Percentiles rank a stretch among this genome's conserved stretches.
Evolutionary conservation across 495 filamentous ascomycete genomes (phyloP).

Genomic region (Aspergillus nanangensis): DNA sequence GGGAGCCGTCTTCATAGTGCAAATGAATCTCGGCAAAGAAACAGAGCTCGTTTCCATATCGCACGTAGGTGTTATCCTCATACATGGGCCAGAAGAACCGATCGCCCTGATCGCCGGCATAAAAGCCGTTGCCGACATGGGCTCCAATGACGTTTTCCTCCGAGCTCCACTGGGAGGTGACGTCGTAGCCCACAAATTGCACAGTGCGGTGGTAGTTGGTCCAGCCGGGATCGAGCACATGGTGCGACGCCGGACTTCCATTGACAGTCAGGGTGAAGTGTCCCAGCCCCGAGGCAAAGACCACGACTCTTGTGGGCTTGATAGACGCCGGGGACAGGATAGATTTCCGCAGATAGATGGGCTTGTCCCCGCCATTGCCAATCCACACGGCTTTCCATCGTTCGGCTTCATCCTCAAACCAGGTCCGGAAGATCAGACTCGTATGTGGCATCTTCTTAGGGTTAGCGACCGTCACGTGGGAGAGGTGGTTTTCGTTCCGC

Average conservation of each 20-base stretch:
- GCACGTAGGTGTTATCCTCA: conserved; percentile 27
- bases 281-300: conserved; percentile 24
- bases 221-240: conserved; percentile 26
- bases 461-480: no score
- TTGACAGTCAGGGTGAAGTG: conserved; percentile 27
- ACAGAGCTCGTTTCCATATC: conserved; percentile 27
- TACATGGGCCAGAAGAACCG: conserved; percentile 32
- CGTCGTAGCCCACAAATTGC: conserved; percentile 24
- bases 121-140: conserved; percentile 27
- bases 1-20: conserved; percentile 17
- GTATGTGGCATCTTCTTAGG: conserved; percentile 27
- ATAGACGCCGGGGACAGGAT: conserved; percentile 7
- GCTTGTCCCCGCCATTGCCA: conserved; percentile 26
- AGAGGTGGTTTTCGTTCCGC: no score
- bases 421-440: conserved; percentile 25
- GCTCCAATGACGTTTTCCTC: conserved; percentile 22
- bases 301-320: conserved; percentile 11
- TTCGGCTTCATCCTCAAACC: conserved; percentile 23
- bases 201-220: conserved; percentile 25
- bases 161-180: conserved; percentile 10
- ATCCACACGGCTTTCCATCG: conserved; percentile 30
- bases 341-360: conserved; percentile 24
- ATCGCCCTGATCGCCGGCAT: conserved; percentile 25
- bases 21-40: conserved; percentile 26
- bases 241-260: conserved; percentile 17